Evolutionary conservation across 225 moss, liverwort and hornwort genomes (phyloP).

Genomic region (Bryum argenteum): DNA sequence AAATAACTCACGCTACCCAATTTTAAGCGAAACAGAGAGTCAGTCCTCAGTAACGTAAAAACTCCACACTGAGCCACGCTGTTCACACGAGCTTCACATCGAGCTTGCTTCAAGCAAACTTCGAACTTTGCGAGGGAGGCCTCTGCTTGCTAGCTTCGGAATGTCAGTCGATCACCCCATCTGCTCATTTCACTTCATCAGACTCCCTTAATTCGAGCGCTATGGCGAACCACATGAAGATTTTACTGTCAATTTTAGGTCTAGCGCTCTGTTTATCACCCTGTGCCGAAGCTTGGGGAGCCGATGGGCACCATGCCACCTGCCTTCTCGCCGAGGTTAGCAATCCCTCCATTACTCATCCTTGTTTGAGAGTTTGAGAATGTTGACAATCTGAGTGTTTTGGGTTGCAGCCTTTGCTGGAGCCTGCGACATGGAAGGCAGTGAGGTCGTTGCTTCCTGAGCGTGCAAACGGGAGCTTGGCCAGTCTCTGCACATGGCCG

Average conservation of each 20-base stretch:
- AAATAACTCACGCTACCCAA: no score
- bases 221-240: constrained; percentile 21
- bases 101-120: constrained; percentile 10
- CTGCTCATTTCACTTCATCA: neutral
- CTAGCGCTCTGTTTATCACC: constrained; percentile 32
- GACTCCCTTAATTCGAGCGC: neutral
- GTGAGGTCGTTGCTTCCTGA: constrained; percentile 80
- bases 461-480: constrained; percentile 70
- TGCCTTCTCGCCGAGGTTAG: constrained; percentile 69
- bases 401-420: constrained; percentile 59
- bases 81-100: neutral
- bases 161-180: neutral
- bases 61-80: neutral
- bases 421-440: constrained; percentile 56
- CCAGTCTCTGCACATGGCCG: constrained; percentile 80
- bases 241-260: constrained; percentile 26
- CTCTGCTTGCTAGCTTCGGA: neutral
- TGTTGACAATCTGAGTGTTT: neutral
- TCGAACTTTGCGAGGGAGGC: no score
- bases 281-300: constrained; percentile 67
- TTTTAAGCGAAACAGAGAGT: no score
- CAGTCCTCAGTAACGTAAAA: constrained; percentile 5
- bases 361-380: neutral
- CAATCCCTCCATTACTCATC: neutral
- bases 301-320: constrained; percentile 70